Conservation (phyloP, 2,329 filamentous ascomycete genomes). For the Emmonsia crescens region DNA sequence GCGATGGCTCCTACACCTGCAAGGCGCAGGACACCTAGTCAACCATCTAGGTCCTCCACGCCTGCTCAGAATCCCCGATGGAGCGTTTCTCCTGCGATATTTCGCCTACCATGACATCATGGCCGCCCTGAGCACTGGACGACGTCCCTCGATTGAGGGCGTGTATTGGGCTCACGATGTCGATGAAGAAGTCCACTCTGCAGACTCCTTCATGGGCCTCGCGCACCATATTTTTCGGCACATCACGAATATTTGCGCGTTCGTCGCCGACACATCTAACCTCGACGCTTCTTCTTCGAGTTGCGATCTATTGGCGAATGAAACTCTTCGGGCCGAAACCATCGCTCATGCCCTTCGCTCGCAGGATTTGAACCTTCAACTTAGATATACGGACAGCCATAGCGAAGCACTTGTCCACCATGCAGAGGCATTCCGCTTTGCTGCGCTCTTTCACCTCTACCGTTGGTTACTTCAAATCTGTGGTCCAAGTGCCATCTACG, state of each 20-base stretch:
- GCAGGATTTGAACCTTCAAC: not conserved
- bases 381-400: not conserved
- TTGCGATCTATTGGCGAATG: not conserved
- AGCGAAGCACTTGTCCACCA: not conserved
- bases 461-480: not conserved
- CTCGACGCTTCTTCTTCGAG: not conserved
- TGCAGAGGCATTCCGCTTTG: not conserved
- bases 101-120: slow-evolving; percentile 14
- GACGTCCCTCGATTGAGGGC: slow-evolving; percentile 7
- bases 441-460: not conserved
- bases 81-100: slow-evolving; percentile 10
- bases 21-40: slow-evolving; percentile 12
- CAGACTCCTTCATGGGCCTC: slow-evolving; percentile 11
- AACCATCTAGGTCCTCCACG: slow-evolving; percentile 8
- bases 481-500: not conserved
- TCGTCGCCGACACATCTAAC: slow-evolving; percentile 7
- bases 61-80: slow-evolving; percentile 8
- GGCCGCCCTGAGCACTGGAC: slow-evolving; percentile 11
- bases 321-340: not conserved
- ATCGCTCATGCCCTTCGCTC: not conserved
- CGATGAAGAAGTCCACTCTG: not conserved
- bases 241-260: slow-evolving; percentile 10
- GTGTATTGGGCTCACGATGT: not conserved
- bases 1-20: slow-evolving; percentile 11
- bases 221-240: slow-evolving; percentile 10